Base-by-base conservation (phyloP, 2,329 filamentous ascomycete species). In the Aureobasidium sp. region DNA sequence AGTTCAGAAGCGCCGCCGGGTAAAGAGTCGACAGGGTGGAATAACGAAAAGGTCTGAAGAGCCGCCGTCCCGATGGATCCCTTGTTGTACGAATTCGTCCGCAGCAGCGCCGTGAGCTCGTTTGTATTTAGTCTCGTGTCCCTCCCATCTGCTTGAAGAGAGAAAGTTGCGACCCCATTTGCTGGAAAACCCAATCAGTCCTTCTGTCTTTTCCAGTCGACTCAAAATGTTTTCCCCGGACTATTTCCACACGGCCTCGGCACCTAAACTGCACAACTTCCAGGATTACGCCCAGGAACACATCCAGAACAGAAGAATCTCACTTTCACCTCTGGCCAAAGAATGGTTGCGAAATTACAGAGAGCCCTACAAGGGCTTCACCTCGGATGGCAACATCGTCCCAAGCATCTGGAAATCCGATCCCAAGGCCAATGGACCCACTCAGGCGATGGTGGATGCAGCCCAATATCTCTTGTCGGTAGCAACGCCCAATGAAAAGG, bases 281-380 rank as follows among this genome's bases (percentile, higher is more conserved):
- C 48, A 51, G 25, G 48, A 32, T 22, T 41, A 51, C 21, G 48
- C 48, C 3, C 30, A 51, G 29, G 48, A 35, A 14, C 48, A 51
- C 27, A 32, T 51, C 2, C 48, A 27, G 35, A 37, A 51, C 12
- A 40, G 48, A 8, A 35, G 48, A 14, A 61, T 63, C 30, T 62
- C 61, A 50, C 38, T 63, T n/a, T 56, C 54, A 16, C 60, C 61
- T 22, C 57, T 62, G n/a, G 61, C 61, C 14, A 53, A 57, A 53
- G 57, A 59, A n/a, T 63, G 61, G 61, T 16, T 61, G 2, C 39
- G 61, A 42, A 61, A 62, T 24, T 63, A 63, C 42, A 61, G 79
- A 53, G 82, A 87, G 67, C 84, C 85, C 0, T 88, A 80, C 64
- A 81, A 79, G 62, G 85, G 85, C 19, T 72, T 89, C 27, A 88